Percentiles rank a stretch among this genome's conserved stretches.
phyloP scores from a whole-genome alignment of 371 early-diverging fungal genomes.

The Mucor lusitanicus region DNA sequence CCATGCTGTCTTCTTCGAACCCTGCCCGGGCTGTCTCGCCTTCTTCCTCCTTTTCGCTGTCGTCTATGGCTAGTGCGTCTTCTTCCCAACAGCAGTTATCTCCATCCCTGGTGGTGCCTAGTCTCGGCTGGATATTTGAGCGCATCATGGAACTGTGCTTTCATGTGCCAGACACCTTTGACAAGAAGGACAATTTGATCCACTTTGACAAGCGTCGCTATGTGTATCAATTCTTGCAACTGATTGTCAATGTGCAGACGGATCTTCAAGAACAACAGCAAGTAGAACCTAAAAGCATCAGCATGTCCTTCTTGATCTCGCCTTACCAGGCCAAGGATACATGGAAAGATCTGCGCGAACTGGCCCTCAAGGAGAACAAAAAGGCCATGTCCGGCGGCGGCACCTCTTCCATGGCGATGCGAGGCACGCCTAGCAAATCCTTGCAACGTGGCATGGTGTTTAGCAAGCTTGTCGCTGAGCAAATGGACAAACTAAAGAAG shows the following conservation, averaged over 20 bases:
- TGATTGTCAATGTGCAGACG: constrained; percentile 46
- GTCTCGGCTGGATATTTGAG: constrained; percentile 60
- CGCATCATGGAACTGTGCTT: constrained; percentile 38
- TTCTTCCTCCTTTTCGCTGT: not conserved
- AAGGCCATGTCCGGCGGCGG: constrained; percentile 9
- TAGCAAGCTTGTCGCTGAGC: constrained; percentile 59
- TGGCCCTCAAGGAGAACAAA: constrained; percentile 42
- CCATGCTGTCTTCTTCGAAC: not conserved
- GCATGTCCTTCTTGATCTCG: constrained; percentile 26
- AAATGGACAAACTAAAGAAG: constrained; percentile 68
- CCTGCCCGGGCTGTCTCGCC: not conserved
- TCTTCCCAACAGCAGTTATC: not conserved
- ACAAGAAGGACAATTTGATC: constrained; percentile 49
- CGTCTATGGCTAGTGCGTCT: constrained; percentile 2
- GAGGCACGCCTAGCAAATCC: constrained; percentile 23
- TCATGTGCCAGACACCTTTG: constrained; percentile 44
- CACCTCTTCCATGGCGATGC: constrained; percentile 17
- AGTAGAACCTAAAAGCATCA: constrained; percentile 1
- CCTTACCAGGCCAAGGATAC: constrained; percentile 24
- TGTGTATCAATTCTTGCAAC: constrained; percentile 62
- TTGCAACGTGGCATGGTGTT: constrained; percentile 41
- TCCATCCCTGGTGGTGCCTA: constrained; percentile 33
- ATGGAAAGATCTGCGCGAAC: constrained; percentile 43
- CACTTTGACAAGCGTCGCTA: constrained; percentile 76
- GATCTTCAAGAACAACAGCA: constrained; percentile 28